These are phyloP conservation scores for Alternaria atra DNA, from an alignment of 2,329 filamentous ascomycete genomes.

Conservation along the genomic window DNA sequence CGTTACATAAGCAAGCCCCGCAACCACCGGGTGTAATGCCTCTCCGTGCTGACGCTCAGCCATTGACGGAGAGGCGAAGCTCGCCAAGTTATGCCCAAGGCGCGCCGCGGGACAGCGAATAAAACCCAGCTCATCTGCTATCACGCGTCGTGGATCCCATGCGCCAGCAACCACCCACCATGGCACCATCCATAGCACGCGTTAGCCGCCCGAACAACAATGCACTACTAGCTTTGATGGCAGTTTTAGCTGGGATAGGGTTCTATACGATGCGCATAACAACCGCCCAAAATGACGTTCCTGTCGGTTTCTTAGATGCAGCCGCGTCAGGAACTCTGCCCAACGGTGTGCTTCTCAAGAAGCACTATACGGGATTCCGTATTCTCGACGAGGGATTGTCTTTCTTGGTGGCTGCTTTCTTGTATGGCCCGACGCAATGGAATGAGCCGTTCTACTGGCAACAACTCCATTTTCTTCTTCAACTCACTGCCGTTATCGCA, in stretches of 20 bases:
- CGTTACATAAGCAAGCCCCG: constrained; percentile 13
- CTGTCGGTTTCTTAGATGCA: constrained; percentile 13
- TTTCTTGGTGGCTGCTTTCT: constrained; percentile 24
- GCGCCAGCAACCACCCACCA: constrained; percentile 2
- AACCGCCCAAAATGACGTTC: constrained; percentile 6
- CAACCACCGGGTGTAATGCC: neutral
- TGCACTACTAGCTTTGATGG: constrained; percentile 9
- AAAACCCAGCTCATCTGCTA: neutral
- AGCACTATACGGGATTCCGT: constrained; percentile 21
- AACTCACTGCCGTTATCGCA: constrained; percentile 14
- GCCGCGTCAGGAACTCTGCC: constrained; percentile 11
- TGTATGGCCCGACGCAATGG: constrained; percentile 18
- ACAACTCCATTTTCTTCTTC: constrained; percentile 24
- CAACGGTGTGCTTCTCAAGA: constrained; percentile 24
- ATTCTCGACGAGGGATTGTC: constrained; percentile 17
- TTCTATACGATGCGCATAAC: constrained; percentile 25
- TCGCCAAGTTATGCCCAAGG: neutral
- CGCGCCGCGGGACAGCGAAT: neutral
- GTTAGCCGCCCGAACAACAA: constrained; percentile 21
- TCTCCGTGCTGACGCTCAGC: neutral
- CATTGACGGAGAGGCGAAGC: neutral
- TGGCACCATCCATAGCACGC: constrained; percentile 13
- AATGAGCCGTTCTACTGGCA: constrained; percentile 29
- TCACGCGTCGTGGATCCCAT: neutral
- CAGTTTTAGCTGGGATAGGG: constrained; percentile 9